Percentiles rank a stretch among this genome's conserved stretches.
These are phyloP conservation scores for Heritiera fomes DNA, from an alignment of 345 rosid species.

Conservation along the genomic window DNA sequence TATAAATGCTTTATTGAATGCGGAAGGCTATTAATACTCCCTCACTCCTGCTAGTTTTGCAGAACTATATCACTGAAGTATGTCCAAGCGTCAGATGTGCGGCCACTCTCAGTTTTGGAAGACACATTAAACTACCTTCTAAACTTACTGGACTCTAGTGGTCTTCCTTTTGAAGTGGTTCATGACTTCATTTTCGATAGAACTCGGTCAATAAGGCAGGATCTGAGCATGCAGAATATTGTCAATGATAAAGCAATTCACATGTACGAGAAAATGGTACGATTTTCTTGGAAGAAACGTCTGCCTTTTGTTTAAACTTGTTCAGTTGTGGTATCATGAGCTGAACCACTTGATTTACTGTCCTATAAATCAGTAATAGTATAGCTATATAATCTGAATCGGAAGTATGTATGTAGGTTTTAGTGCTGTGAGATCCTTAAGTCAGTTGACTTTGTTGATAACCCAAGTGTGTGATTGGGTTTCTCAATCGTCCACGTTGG, in stretches of 20 bases:
- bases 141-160: slow-evolving; percentile 53
- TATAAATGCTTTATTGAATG: background rate
- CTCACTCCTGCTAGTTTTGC: slow-evolving; percentile 66
- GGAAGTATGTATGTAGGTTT: background rate
- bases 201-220: slow-evolving; percentile 93
- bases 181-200: slow-evolving; percentile 95
- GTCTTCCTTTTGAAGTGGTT: slow-evolving; percentile 72
- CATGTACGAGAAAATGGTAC: slow-evolving; percentile 88
- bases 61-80: slow-evolving; percentile 72
- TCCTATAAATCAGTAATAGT: background rate
- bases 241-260: slow-evolving; percentile 53
- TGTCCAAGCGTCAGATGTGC: slow-evolving; percentile 58
- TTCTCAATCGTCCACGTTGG: background rate
- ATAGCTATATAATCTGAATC: background rate
- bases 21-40: background rate
- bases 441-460: background rate
- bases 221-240: slow-evolving; percentile 84
- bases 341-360: background rate
- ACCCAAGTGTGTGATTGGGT: background rate
- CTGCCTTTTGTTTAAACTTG: slow-evolving; percentile 8
- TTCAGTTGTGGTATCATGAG: background rate
- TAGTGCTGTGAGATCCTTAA: no score
- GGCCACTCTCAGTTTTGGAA: slow-evolving; percentile 75
- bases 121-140: slow-evolving; percentile 73
- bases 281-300: slow-evolving; percentile 27